Evolutionary conservation across 768 basidiomycete genomes (phyloP).

Genomic region (Coprinopsis sp.): DNA sequence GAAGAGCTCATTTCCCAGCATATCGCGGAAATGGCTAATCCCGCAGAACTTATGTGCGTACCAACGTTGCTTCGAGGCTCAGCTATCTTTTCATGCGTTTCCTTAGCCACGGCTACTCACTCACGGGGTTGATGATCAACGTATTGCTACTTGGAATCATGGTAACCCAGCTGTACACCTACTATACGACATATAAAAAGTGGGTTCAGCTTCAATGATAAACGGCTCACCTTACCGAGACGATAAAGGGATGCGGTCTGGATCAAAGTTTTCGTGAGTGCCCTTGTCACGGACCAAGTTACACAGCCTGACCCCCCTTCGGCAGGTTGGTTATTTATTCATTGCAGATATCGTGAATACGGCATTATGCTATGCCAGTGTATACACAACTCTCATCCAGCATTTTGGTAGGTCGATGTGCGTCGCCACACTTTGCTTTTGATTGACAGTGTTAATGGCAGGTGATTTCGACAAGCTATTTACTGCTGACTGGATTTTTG

Average conservation of each 20-base stretch:
- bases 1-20: no score
- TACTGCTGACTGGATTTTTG: conserved; percentile 30
- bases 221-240: no score
- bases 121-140: conserved; percentile 15
- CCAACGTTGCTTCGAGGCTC: not conserved
- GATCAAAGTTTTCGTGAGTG: not conserved
- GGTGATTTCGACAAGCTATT: not conserved
- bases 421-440: not conserved
- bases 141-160: conserved; percentile 14
- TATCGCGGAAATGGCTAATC: no score
- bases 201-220: no score
- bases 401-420: conserved; percentile 4
- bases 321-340: conserved; percentile 10
- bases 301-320: not conserved
- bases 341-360: conserved; percentile 8
- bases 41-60: conserved; percentile 12
- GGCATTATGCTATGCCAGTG: not conserved
- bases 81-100: not conserved
- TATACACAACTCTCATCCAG: conserved; percentile 5
- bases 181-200: conserved; percentile 13
- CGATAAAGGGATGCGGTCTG: not conserved
- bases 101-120: conserved; percentile 12
- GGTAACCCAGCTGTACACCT: conserved; percentile 12
- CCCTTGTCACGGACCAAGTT: not conserved
- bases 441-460: not conserved